Conservation (phyloP, 805 yeast genomes). For the Jamesozyma piceae region DNA sequence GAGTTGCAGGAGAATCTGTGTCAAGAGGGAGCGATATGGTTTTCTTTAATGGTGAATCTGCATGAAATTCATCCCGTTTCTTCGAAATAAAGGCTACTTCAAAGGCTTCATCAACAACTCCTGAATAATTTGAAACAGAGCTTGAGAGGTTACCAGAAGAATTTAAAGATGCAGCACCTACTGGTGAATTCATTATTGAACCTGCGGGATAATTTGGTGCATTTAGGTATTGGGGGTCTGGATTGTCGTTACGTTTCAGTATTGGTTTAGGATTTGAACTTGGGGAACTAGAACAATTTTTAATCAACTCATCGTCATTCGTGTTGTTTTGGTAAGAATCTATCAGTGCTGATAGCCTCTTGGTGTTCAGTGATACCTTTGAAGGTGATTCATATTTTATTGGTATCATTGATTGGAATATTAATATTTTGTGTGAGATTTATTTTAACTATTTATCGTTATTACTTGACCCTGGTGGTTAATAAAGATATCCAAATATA, state of each 20-base stretch:
- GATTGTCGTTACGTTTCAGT: not conserved
- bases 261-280: not conserved
- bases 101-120: constrained; percentile 26
- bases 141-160: constrained; percentile 9
- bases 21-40: not conserved
- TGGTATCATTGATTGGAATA: no score
- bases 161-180: constrained; percentile 7
- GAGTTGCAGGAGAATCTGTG: not conserved
- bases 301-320: constrained; percentile 9
- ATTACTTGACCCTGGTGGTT: no score
- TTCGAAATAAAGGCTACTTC: constrained; percentile 23
- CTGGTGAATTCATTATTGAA: constrained; percentile 5
- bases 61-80: constrained; percentile 4
- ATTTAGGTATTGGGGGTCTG: not conserved
- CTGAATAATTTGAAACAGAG: constrained; percentile 25
- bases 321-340: constrained; percentile 18
- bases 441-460: no score
- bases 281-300: not conserved
- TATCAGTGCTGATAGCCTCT: constrained; percentile 25
- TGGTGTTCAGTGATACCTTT: constrained; percentile 15
- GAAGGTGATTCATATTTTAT: constrained; percentile 9
- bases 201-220: not conserved
- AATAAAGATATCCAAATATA: no score
- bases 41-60: not conserved
- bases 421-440: no score